phyloP scores from a whole-genome alignment of 2,329 filamentous ascomycete species.

The Fusarium sp. region DNA sequence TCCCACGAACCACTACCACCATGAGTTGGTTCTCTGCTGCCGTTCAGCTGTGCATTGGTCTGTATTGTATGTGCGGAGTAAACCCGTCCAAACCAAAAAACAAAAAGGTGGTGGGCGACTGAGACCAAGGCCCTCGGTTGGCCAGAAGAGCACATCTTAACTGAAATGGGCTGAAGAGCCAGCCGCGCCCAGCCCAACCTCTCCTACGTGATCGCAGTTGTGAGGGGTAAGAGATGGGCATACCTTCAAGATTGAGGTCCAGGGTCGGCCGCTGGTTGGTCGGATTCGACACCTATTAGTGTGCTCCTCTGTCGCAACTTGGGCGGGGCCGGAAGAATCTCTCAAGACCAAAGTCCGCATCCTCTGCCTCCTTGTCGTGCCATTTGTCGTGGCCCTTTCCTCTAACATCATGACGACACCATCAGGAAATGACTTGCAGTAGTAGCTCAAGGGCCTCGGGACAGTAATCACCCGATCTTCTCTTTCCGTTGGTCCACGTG shows the following conservation, averaged over 20 bases:
- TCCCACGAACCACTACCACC: neutral
- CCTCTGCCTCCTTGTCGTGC: neutral
- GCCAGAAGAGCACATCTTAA: conserved; percentile 21
- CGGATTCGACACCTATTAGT: neutral
- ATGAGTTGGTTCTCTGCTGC: neutral
- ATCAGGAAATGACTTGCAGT: conserved; percentile 37
- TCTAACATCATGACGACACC: conserved; percentile 15
- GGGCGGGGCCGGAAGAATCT: neutral
- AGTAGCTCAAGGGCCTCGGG: conserved; percentile 12
- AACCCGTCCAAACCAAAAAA: neutral
- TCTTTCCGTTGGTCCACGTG: conserved; percentile 12
- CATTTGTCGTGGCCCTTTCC: conserved; percentile 5
- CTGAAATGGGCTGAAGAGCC: conserved; percentile 20
- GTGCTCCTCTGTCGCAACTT: neutral
- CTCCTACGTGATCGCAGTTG: conserved; percentile 8
- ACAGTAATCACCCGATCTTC: conserved; percentile 1
- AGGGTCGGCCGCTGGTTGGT: conserved; percentile 30
- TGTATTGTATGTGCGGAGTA: neutral
- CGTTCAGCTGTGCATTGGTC: neutral
- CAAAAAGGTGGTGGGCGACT: conserved; percentile 19
- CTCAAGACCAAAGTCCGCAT: conserved; percentile 7
- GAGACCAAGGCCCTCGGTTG: conserved; percentile 9
- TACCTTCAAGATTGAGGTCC: neutral
- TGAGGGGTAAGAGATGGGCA: conserved; percentile 18
- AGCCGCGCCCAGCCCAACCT: conserved; percentile 1